Conservation (phyloP, 352 stramenopile species). For the Globisporangium nagaii region DNA sequence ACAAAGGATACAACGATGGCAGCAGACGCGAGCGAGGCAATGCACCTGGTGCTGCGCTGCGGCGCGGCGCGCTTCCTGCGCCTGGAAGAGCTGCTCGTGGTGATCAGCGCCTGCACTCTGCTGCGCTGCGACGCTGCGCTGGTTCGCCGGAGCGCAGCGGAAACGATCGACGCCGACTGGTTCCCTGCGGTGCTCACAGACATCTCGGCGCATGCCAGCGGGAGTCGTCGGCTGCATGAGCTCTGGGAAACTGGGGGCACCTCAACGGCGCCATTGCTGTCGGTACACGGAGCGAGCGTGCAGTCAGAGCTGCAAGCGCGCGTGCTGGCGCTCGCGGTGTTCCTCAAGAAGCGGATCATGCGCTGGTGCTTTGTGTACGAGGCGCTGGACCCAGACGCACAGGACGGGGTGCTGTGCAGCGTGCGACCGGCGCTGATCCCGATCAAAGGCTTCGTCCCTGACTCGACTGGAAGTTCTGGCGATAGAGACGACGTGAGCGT, state of each 20-base stretch:
- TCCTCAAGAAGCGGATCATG: conserved; percentile 15
- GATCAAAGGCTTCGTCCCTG: neutral
- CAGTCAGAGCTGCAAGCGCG: neutral
- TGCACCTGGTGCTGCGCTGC: conserved; percentile 1
- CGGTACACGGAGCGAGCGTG: neutral
- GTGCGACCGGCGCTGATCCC: conserved; percentile 5
- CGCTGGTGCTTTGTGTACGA: conserved; percentile 20
- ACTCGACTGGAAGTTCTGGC: neutral
- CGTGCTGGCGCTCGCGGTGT: conserved; percentile 10
- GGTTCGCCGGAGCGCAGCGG: neutral
- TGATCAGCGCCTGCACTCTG: neutral
- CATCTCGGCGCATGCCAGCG: neutral
- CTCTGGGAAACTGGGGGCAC: neutral
- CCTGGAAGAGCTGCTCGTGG: neutral
- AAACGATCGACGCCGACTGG: neutral
- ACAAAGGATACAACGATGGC: too few species aligned
- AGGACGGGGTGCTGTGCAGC: neutral
- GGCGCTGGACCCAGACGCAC: neutral
- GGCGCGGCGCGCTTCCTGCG: neutral
- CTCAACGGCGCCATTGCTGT: neutral
- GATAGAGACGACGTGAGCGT: neutral
- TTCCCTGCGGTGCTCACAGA: conserved; percentile 5
- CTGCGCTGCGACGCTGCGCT: neutral
- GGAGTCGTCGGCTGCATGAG: neutral
- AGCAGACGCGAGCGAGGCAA: neutral